phyloP scores from a whole-genome alignment of 495 filamentous ascomycete species.

The Annulohypoxylon nitens region DNA sequence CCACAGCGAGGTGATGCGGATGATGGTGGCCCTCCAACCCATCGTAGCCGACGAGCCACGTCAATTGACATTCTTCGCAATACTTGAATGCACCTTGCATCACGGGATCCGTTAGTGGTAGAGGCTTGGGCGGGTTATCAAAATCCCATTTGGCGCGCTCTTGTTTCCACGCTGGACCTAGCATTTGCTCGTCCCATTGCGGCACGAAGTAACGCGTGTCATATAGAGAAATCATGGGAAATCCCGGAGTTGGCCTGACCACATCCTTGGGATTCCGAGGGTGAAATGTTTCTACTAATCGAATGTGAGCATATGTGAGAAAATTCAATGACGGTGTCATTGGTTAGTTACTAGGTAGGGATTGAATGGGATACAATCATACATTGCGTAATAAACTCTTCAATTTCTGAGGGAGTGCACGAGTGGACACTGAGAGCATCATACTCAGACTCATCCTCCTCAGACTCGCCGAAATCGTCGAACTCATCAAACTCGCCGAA shows the following conservation, averaged over 20 bases:
- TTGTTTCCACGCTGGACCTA: constrained; percentile 1
- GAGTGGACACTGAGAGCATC: background rate
- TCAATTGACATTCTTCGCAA: constrained; percentile 12
- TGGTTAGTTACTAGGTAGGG: too few species aligned
- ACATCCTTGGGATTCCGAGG: constrained; percentile 1
- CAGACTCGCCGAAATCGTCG: background rate
- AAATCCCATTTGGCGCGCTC: constrained; percentile 18
- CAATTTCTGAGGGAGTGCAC: background rate
- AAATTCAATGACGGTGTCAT: background rate
- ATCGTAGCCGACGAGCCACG: constrained; percentile 6
- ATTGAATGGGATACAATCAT: background rate
- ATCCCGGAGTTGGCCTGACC: background rate
- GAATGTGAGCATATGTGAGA: background rate
- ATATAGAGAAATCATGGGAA: constrained; percentile 8
- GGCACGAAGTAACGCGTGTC: constrained; percentile 22
- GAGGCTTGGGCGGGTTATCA: constrained; percentile 13
- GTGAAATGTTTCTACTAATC: constrained; percentile 1
- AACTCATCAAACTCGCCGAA: background rate
- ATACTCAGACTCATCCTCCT: background rate
- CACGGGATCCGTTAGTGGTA: constrained; percentile 6
- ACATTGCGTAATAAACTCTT: background rate
- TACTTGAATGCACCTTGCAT: constrained; percentile 17
- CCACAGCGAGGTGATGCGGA: constrained; percentile 12
- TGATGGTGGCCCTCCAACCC: background rate
- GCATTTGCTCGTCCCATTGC: constrained; percentile 18